A percentile compares a stretch with the other conserved stretches of the same genome.
Evolutionary conservation across 2,329 filamentous ascomycete genomes (phyloP).

Genomic region (Rhynchosporium secalis): DNA sequence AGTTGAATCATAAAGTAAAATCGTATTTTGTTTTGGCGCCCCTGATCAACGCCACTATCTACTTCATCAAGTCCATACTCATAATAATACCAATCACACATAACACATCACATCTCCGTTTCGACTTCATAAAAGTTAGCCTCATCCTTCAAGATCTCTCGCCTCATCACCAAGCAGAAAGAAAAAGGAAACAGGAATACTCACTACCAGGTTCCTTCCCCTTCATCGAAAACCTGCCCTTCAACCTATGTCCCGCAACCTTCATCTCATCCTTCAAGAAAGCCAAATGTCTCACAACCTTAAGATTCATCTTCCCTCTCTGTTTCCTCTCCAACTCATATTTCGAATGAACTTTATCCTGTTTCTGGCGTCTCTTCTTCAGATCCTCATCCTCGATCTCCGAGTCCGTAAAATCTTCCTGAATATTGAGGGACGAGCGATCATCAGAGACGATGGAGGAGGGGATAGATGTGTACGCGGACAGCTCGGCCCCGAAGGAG

Average conservation of each 20-base stretch:
- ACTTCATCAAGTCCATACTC: too few relatives aligned
- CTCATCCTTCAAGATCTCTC: not conserved
- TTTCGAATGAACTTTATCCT: slow-evolving; percentile 24
- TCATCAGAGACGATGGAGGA: slow-evolving; percentile 24
- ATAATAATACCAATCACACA: too few relatives aligned
- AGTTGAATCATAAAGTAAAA: too few relatives aligned
- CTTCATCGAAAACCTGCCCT: slow-evolving; percentile 27
- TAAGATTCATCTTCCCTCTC: slow-evolving; percentile 27
- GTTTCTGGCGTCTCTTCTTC: slow-evolving; percentile 28
- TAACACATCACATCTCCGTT: slow-evolving; percentile 12
- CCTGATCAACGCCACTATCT: too few relatives aligned
- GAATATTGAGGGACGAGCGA: slow-evolving; percentile 12
- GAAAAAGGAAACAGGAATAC: not conserved
- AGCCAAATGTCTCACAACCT: slow-evolving; percentile 27
- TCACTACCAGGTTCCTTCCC: slow-evolving; percentile 24
- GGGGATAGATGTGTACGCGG: slow-evolving; percentile 14
- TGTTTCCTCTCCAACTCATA: slow-evolving; percentile 26
- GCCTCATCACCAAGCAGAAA: too few relatives aligned
- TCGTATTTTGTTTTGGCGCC: too few relatives aligned
- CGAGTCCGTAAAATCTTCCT: slow-evolving; percentile 29
- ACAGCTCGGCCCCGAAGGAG: slow-evolving; percentile 23
- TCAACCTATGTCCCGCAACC: slow-evolving; percentile 28
- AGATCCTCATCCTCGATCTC: slow-evolving; percentile 30
- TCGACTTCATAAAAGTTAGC: slow-evolving; percentile 11
- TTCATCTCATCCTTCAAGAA: slow-evolving; percentile 29